phyloP scores from a whole-genome alignment of 1,284 basidiomycete species.

The Cystobasidium sp. region DNA sequence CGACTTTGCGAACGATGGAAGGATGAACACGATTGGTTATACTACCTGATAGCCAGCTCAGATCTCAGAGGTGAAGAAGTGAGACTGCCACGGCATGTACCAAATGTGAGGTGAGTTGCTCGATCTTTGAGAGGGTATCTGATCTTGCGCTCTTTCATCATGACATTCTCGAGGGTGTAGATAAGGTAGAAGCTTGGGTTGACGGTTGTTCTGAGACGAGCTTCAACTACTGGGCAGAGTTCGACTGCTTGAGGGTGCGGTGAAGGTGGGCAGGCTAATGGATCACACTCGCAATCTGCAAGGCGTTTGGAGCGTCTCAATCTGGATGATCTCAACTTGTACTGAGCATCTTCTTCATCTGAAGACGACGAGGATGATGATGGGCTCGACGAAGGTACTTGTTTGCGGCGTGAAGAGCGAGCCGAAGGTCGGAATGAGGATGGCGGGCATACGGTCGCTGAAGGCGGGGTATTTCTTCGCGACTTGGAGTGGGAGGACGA shows the following conservation, averaged over 20 bases:
- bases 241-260: slow-evolving; percentile 20
- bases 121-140: slow-evolving; percentile 32
- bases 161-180: slow-evolving; percentile 35
- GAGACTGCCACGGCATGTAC: slow-evolving; percentile 1
- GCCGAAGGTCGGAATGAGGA: slow-evolving; percentile 18
- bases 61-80: slow-evolving; percentile 10
- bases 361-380: slow-evolving; percentile 17
- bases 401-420: slow-evolving; percentile 25
- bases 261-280: slow-evolving; percentile 16
- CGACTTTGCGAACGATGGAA: too few relatives aligned
- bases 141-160: slow-evolving; percentile 37
- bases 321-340: not conserved
- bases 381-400: slow-evolving; percentile 20
- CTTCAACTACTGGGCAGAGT: slow-evolving; percentile 19
- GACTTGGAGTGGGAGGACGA: slow-evolving; percentile 16
- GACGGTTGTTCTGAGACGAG: slow-evolving; percentile 21
- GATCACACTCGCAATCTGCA: slow-evolving; percentile 31
- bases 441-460: slow-evolving; percentile 8
- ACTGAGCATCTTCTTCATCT: slow-evolving; percentile 13
- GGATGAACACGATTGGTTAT: not conserved
- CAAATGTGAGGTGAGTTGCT: slow-evolving; percentile 22
- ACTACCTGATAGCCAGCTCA: not conserved
- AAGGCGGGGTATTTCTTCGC: slow-evolving; percentile 4
- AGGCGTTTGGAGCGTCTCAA: slow-evolving; percentile 20
- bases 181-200: slow-evolving; percentile 31